A percentile compares a stretch with the other conserved stretches of the same genome.
These are phyloP conservation scores for Emmonsia crescens DNA, from an alignment of 2,329 filamentous ascomycete genomes.

Conservation along the genomic window DNA sequence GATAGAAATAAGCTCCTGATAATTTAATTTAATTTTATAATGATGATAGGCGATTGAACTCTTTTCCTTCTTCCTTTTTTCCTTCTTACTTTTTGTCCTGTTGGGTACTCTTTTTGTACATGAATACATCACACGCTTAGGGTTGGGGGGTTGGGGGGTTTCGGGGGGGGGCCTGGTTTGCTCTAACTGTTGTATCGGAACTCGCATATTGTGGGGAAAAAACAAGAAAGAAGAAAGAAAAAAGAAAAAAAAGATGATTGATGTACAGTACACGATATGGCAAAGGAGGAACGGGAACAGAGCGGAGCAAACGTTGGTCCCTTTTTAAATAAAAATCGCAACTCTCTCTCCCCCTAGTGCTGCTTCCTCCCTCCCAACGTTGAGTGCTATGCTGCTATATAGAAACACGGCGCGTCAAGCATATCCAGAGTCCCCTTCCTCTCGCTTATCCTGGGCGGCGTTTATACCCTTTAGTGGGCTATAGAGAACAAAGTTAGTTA, in stretches of 20 bases:
- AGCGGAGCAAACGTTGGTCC: too few relatives aligned
- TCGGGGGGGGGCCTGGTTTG: background rate
- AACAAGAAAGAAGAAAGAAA: background rate
- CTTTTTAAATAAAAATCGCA: conserved; percentile 12
- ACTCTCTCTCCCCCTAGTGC: background rate
- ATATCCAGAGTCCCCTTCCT: background rate
- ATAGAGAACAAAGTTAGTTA: conserved; percentile 12
- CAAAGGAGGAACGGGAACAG: conserved; percentile 23
- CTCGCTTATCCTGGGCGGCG: background rate
- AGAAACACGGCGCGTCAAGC: background rate
- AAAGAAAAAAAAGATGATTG: conserved; percentile 15
- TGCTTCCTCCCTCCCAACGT: background rate
- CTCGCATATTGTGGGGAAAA: background rate
- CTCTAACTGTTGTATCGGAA: conserved; percentile 3
- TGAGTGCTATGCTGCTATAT: background rate
- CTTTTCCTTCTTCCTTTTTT: background rate
- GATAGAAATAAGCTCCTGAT: background rate
- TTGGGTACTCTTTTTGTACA: background rate
- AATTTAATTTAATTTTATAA: background rate
- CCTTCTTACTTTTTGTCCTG: background rate
- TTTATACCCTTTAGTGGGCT: conserved; percentile 12
- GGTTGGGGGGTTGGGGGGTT: too few relatives aligned
- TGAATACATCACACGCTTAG: background rate
- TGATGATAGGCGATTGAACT: background rate
- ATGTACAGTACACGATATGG: conserved; percentile 37